These are phyloP conservation scores for Skeletonema potamos DNA, from an alignment of 108 stramenopile species.

Conservation along the genomic window DNA sequence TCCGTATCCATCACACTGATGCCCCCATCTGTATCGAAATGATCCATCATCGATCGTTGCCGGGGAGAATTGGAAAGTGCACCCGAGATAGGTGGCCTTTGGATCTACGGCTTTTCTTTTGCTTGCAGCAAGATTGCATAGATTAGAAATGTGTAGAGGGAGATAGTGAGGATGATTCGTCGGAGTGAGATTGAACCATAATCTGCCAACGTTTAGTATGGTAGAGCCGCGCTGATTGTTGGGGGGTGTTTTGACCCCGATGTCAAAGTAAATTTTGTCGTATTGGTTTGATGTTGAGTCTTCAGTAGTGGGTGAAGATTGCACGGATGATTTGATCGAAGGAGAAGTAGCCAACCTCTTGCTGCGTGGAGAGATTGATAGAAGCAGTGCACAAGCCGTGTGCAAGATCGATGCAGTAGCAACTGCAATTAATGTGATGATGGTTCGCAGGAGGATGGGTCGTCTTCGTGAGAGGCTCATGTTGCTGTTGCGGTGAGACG, in stretches of 20 bases:
- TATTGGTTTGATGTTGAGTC: background rate
- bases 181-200: conserved; percentile 38
- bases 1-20: conserved; percentile 52
- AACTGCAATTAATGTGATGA: background rate
- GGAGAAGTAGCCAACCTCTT: background rate
- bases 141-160: conserved; percentile 62
- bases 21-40: conserved; percentile 63
- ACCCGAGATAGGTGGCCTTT: conserved; percentile 53
- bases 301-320: background rate
- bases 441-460: background rate
- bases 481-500: background rate
- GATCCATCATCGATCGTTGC: conserved; percentile 49
- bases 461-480: background rate
- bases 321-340: background rate
- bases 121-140: conserved; percentile 49
- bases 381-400: background rate
- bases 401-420: background rate
- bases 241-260: background rate
- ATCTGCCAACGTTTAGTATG: background rate
- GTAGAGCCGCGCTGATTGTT: background rate
- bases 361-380: background rate
- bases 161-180: conserved; percentile 46
- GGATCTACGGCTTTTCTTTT: conserved; percentile 53
- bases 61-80: conserved; percentile 60
- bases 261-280: conserved; percentile 1